Evolutionary conservation across 2,329 filamentous ascomycete genomes (phyloP).

Genomic region (Trichoderma atroviride): DNA sequence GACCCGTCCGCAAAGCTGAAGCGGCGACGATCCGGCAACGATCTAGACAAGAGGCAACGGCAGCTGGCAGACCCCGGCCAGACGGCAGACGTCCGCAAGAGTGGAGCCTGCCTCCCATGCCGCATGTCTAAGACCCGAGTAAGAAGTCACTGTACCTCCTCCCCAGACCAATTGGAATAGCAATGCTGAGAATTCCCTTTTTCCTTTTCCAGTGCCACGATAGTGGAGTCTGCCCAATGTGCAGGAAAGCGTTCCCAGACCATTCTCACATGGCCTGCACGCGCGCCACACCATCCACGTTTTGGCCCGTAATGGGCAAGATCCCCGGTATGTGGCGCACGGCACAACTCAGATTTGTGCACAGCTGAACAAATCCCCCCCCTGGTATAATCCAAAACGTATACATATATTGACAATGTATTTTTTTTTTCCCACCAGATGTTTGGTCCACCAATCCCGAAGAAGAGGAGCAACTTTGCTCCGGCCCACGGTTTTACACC

Average conservation of each 20-base stretch:
- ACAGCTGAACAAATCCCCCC: background rate
- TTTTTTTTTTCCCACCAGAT: slow-evolving; percentile 34
- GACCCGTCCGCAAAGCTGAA: slow-evolving; percentile 39
- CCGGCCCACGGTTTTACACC: slow-evolving; percentile 42
- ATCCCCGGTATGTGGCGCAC: slow-evolving; percentile 41
- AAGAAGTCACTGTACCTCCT: slow-evolving; percentile 37
- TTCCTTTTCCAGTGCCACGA: slow-evolving; percentile 42
- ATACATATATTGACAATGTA: slow-evolving; percentile 30
- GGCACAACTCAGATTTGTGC: slow-evolving; percentile 20
- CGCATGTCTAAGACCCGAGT: slow-evolving; percentile 52
- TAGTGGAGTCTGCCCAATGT: slow-evolving; percentile 47
- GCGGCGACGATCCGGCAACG: slow-evolving; percentile 41
- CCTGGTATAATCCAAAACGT: background rate
- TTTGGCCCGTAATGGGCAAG: slow-evolving; percentile 44
- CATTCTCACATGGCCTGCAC: slow-evolving; percentile 47
- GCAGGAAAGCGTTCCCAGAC: slow-evolving; percentile 46
- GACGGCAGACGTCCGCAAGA: slow-evolving; percentile 53
- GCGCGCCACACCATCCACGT: slow-evolving; percentile 42
- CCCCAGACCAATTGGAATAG: slow-evolving; percentile 25
- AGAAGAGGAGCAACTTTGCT: slow-evolving; percentile 41
- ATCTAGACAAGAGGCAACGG: slow-evolving; percentile 42
- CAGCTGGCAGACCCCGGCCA: slow-evolving; percentile 46
- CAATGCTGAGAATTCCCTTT: slow-evolving; percentile 34
- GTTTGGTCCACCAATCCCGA: slow-evolving; percentile 43
- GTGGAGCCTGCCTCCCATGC: slow-evolving; percentile 53